A percentile compares a stretch with the other conserved stretches of the same genome.
These are phyloP conservation scores for Maudiozyma turicensis DNA, from an alignment of 805 yeast genomes.

Conservation along the genomic window DNA sequence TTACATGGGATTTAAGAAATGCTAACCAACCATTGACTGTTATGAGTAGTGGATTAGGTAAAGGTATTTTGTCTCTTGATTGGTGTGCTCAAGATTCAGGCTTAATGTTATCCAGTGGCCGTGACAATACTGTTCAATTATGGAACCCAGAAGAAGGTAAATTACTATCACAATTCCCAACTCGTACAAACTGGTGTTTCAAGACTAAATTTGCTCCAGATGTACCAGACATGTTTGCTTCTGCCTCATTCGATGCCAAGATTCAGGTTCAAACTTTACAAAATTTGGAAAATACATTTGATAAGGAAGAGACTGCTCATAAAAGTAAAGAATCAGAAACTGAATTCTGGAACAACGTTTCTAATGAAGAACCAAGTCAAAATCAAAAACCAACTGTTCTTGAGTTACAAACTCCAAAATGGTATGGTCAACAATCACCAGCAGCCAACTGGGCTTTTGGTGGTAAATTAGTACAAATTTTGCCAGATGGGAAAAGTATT, in stretches of 20 bases:
- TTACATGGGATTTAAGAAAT: slow-evolving; percentile 92
- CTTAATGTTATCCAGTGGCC: slow-evolving; percentile 80
- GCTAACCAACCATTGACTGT: slow-evolving; percentile 80
- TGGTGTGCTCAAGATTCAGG: slow-evolving; percentile 84
- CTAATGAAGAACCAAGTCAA: slow-evolving; percentile 58
- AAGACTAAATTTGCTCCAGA: slow-evolving; percentile 79
- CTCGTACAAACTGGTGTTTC: slow-evolving; percentile 90
- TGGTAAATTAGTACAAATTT: slow-evolving; percentile 64
- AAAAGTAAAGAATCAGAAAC: slow-evolving; percentile 39
- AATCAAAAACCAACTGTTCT: slow-evolving; percentile 63
- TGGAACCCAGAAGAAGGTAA: slow-evolving; percentile 83
- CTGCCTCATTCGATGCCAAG: slow-evolving; percentile 81
- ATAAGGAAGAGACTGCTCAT: slow-evolving; percentile 22
- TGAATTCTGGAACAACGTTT: slow-evolving; percentile 79
- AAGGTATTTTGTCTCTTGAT: slow-evolving; percentile 83
- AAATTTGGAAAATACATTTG: slow-evolving; percentile 36
- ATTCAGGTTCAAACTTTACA: slow-evolving; percentile 77
- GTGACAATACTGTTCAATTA: slow-evolving; percentile 74
- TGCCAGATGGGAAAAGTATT: slow-evolving; percentile 34
- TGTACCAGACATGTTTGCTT: slow-evolving; percentile 82
- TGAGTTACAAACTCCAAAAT: slow-evolving; percentile 70
- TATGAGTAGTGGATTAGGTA: slow-evolving; percentile 59
- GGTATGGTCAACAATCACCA: slow-evolving; percentile 69
- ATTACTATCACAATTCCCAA: slow-evolving; percentile 77
- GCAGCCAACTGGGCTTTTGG: slow-evolving; percentile 85